These are phyloP conservation scores for Penicillium vulpinum DNA, from an alignment of 2,329 filamentous ascomycete species.

Conservation along the genomic window DNA sequence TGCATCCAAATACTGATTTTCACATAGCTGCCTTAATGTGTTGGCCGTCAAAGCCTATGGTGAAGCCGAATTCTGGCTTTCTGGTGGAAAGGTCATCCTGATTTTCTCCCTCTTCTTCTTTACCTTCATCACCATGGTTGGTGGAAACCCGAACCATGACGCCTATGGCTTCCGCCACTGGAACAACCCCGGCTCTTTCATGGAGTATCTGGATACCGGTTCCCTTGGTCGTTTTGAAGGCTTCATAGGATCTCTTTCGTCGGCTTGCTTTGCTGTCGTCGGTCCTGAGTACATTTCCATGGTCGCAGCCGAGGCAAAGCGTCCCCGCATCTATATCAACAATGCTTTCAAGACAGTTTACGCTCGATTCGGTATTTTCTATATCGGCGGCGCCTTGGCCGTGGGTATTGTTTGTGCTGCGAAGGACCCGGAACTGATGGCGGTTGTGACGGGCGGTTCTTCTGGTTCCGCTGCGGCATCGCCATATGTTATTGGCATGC, in stretches of 20 bases:
- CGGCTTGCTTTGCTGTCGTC: constrained; percentile 64
- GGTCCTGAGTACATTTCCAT: constrained; percentile 64
- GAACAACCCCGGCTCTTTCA: constrained; percentile 64
- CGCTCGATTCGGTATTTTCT: constrained; percentile 73
- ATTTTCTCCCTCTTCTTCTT: constrained; percentile 68
- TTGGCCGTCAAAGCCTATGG: constrained; percentile 70
- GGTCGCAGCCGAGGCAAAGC: constrained; percentile 66
- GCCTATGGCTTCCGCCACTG: constrained; percentile 70
- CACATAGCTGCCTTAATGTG: constrained; percentile 60
- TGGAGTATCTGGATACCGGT: constrained; percentile 62
- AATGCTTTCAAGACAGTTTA: constrained; percentile 75
- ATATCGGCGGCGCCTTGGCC: constrained; percentile 68
- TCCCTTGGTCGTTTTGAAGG: constrained; percentile 56
- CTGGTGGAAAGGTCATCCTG: constrained; percentile 63
- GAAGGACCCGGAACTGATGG: constrained; percentile 49
- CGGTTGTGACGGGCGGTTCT: constrained; percentile 14
- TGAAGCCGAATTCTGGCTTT: constrained; percentile 57
- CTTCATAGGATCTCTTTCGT: constrained; percentile 69
- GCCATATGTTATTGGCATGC: constrained; percentile 65
- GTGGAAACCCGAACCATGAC: constrained; percentile 70
- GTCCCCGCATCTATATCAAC: constrained; percentile 67
- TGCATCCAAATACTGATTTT: not conserved
- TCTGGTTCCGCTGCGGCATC: constrained; percentile 53
- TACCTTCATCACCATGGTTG: constrained; percentile 78
- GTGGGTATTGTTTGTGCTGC: constrained; percentile 70